phyloP scores from a whole-genome alignment of 345 rosid genomes.

The Schrenkiella parvula region DNA sequence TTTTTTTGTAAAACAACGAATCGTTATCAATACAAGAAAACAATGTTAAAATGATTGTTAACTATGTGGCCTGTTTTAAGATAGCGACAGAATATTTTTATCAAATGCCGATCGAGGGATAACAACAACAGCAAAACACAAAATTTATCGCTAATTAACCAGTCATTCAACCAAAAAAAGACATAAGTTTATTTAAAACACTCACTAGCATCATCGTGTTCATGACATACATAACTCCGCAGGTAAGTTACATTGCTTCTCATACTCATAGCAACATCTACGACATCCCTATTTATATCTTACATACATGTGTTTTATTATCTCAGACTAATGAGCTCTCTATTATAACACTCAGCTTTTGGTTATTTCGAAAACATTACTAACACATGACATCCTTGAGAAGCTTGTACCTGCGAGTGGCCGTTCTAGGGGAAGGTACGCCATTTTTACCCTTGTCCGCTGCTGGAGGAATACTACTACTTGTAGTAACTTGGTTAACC shows the following conservation, averaged over 20 bases:
- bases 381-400: conserved; percentile 99
- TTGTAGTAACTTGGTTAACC: neutral
- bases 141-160: neutral
- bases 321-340: neutral
- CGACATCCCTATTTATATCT: conserved; percentile 21
- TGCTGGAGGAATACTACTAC: conserved; percentile 21
- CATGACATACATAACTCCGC: conserved; percentile 14
- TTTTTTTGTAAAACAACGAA: neutral
- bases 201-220: conserved; percentile 7
- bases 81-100: neutral
- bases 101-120: neutral
- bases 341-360: neutral
- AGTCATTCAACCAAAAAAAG: neutral
- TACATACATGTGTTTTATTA: conserved; percentile 28
- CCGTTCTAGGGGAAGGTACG: conserved; percentile 65
- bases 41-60: neutral
- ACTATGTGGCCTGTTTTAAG: neutral
- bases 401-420: conserved; percentile 98
- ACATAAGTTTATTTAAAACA: conserved; percentile 1
- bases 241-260: conserved; percentile 22
- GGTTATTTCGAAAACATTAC: neutral
- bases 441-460: conserved; percentile 56
- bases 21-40: neutral
- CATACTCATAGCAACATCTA: conserved; percentile 19
- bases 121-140: neutral